Percentiles rank a stretch among this genome's conserved stretches.
Evolutionary conservation across 768 basidiomycete genomes (phyloP).

Genomic region (Mycena venus): DNA sequence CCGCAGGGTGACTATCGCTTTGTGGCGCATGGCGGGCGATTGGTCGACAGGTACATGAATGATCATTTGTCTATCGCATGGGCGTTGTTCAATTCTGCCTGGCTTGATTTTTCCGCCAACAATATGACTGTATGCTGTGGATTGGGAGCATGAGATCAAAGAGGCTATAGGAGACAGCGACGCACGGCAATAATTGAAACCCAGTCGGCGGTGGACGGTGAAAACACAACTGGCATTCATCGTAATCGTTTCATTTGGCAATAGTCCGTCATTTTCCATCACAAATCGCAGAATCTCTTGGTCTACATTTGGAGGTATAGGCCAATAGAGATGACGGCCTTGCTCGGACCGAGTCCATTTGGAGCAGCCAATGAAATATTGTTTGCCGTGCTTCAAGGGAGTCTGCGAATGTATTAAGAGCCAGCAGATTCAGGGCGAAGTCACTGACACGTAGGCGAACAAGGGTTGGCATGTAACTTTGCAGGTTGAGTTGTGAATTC

Average conservation of each 20-base stretch:
- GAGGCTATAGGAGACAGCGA: too few species aligned
- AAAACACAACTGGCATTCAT: conserved; percentile 2
- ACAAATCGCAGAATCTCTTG: background rate
- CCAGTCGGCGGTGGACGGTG: conserved; percentile 3
- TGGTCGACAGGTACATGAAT: too few species aligned
- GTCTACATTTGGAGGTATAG: conserved; percentile 5
- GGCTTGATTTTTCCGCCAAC: too few species aligned
- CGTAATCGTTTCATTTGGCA: background rate
- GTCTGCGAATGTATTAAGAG: too few species aligned
- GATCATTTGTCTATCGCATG: background rate
- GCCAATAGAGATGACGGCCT: background rate
- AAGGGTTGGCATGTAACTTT: too few species aligned
- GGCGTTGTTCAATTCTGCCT: background rate
- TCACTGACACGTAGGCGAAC: too few species aligned
- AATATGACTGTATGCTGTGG: too few species aligned
- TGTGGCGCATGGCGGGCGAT: background rate
- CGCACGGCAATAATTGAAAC: too few species aligned
- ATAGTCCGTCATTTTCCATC: background rate
- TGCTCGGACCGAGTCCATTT: background rate
- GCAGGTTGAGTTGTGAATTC: too few species aligned
- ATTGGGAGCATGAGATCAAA: too few species aligned
- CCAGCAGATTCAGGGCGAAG: too few species aligned
- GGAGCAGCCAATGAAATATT: background rate
- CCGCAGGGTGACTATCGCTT: background rate
- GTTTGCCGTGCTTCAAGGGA: background rate